Evolutionary conservation across 176 grass and related monocot species (phyloP).

Genomic region (Eleusine coracana): DNA sequence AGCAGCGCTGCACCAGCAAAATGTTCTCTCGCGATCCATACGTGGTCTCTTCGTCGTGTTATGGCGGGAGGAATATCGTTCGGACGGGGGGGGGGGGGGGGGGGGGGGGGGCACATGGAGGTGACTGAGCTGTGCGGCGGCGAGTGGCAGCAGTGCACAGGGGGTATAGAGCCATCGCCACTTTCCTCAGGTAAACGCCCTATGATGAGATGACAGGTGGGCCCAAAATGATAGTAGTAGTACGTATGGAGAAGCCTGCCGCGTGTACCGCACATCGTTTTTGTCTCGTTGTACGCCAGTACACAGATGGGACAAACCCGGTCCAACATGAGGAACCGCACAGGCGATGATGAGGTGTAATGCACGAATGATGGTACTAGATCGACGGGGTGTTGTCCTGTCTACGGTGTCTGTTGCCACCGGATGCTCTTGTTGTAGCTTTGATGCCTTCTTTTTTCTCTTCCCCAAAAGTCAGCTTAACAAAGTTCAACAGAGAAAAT

Average conservation of each 20-base stretch:
- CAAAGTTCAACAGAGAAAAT: neutral
- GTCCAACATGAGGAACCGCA: slow-evolving; percentile 26
- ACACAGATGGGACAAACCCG: slow-evolving; percentile 31
- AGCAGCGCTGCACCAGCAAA: neutral
- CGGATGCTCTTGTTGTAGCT: neutral
- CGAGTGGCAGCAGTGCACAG: neutral
- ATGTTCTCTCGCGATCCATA: slow-evolving; percentile 1
- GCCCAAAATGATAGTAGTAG: neutral
- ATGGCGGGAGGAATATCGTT: slow-evolving; percentile 41
- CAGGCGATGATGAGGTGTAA: neutral
- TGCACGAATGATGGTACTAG: neutral
- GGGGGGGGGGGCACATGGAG: neutral
- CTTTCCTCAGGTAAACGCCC: neutral
- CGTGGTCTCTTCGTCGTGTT: slow-evolving; percentile 44
- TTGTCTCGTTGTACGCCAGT: slow-evolving; percentile 30
- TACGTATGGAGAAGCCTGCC: neutral
- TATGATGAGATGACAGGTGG: slow-evolving; percentile 6
- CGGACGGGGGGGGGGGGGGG: neutral
- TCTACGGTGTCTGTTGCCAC: slow-evolving; percentile 4
- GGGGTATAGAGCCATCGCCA: neutral
- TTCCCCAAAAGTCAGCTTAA: neutral
- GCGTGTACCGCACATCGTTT: slow-evolving; percentile 34
- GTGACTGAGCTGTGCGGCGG: slow-evolving; percentile 20
- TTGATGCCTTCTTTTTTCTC: neutral
- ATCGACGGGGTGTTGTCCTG: neutral